Conservation (phyloP, 106 monocot genomes). For the Platanthera guangdongensis region DNA sequence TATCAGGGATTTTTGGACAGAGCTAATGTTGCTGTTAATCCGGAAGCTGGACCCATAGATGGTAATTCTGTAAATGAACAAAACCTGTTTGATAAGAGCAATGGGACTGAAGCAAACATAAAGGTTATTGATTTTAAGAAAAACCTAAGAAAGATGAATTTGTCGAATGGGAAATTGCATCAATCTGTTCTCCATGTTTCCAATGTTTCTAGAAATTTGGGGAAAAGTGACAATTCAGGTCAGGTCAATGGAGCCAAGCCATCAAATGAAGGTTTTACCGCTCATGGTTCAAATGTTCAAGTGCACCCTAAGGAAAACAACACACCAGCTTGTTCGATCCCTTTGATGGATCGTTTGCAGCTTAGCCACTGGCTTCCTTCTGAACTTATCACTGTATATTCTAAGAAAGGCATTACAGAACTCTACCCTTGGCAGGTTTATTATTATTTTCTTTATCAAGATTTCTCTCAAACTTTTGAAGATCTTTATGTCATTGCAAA, state of each 20-base stretch:
- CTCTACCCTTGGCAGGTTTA: constrained; percentile 98
- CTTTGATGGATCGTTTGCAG: constrained; percentile 42
- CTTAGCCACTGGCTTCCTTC: constrained; percentile 81
- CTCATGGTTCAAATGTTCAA: constrained; percentile 5
- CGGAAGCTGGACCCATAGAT: not conserved
- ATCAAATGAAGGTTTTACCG: not conserved
- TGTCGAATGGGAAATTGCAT: constrained; percentile 7
- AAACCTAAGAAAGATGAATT: not conserved
- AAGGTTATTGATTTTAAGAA: not conserved
- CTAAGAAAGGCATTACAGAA: constrained; percentile 76
- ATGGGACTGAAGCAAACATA: constrained; percentile 3
- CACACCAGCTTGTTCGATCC: constrained; percentile 60
- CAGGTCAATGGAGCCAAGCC: not conserved
- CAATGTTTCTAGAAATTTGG: not conserved
- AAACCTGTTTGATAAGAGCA: not conserved
- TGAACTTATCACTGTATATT: constrained; percentile 67
- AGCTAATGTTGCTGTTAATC: not conserved
- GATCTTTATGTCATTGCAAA: no score
- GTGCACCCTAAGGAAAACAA: constrained; percentile 13
- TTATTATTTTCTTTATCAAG: not conserved
- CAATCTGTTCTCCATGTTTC: constrained; percentile 5
- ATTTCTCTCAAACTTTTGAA: not conserved
- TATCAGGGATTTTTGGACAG: not conserved
- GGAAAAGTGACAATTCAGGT: not conserved
- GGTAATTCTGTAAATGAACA: not conserved